Evolutionary conservation across 768 basidiomycete species (phyloP).

Genomic region (Phaeolepiota aurea): DNA sequence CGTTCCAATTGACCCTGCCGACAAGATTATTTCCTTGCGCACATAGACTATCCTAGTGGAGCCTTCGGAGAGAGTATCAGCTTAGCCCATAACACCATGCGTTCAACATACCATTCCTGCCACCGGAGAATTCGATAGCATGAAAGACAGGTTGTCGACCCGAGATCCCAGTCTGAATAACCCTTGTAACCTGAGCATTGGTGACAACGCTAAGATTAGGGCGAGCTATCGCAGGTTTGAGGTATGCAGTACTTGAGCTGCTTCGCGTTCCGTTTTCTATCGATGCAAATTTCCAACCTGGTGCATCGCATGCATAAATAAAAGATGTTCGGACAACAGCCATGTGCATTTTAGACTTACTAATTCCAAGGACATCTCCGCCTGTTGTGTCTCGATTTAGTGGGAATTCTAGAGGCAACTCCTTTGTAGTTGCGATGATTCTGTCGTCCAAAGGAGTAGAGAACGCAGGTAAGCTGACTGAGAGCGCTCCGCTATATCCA

Average conservation of each 20-base stretch:
- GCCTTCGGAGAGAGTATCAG: no score
- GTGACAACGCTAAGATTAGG: no score
- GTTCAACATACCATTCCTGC: no score
- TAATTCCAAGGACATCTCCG: slow-evolving; percentile 18
- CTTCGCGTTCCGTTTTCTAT: slow-evolving; percentile 23
- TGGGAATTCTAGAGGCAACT: slow-evolving; percentile 23
- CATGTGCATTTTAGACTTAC: slow-evolving; percentile 7
- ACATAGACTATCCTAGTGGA: no score
- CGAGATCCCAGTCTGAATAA: no score
- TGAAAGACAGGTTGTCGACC: no score
- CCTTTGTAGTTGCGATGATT: slow-evolving; percentile 18
- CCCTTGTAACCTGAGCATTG: no score
- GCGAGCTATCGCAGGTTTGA: no score
- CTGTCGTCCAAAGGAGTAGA: slow-evolving; percentile 8
- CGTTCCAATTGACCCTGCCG: slow-evolving; percentile 26
- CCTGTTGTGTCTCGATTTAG: slow-evolving; percentile 25
- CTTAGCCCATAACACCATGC: no score
- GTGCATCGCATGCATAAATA: neutral
- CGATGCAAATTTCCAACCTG: slow-evolving; percentile 24
- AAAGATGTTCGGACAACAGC: neutral
- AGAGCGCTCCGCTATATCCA: slow-evolving; percentile 5
- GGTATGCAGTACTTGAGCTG: slow-evolving; percentile 28
- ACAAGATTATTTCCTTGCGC: slow-evolving; percentile 24
- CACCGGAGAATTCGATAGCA: no score
- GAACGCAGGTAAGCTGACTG: slow-evolving; percentile 7